Evolutionary conservation across 768 basidiomycete genomes (phyloP).

Genomic region (Saitozyma sp.): DNA sequence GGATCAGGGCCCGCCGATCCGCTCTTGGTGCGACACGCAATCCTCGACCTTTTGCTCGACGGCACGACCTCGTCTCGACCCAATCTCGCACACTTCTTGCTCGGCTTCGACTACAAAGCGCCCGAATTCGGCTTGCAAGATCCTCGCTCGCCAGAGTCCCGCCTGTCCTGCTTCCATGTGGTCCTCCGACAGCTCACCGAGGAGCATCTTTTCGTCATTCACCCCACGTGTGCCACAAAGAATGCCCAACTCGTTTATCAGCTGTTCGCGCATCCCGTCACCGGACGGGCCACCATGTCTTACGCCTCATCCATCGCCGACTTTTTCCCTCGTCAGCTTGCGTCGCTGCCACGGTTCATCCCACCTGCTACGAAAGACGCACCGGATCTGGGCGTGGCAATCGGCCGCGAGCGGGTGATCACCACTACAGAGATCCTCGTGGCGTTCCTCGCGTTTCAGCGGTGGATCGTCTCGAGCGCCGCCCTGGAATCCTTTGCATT

Average conservation of each 20-base stretch:
- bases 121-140: constrained; percentile 59
- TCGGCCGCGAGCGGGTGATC: constrained; percentile 8
- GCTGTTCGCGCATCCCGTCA: constrained; percentile 80
- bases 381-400: too few relatives aligned
- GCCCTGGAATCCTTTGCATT: constrained; percentile 86
- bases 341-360: constrained; percentile 19
- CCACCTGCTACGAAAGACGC: too few relatives aligned
- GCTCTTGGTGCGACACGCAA: constrained; percentile 71
- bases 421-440: constrained; percentile 59
- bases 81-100: constrained; percentile 81
- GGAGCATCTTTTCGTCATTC: constrained; percentile 58
- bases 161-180: constrained; percentile 70
- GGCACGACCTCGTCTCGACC: constrained; percentile 74
- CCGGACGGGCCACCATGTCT: constrained; percentile 75
- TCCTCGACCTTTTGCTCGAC: constrained; percentile 77
- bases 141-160: constrained; percentile 38
- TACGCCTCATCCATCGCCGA: constrained; percentile 85
- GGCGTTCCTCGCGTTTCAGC: constrained; percentile 77
- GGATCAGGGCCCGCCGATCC: constrained; percentile 39
- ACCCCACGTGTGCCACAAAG: constrained; percentile 80
- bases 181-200: constrained; percentile 73
- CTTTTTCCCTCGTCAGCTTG: constrained; percentile 83
- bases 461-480: constrained; percentile 78
- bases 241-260: constrained; percentile 81
- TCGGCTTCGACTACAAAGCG: constrained; percentile 64